Percentiles rank a stretch among this genome's conserved stretches.
phyloP scores from a whole-genome alignment of 148 eudicot species.

The Fagopyrum esculentum region DNA sequence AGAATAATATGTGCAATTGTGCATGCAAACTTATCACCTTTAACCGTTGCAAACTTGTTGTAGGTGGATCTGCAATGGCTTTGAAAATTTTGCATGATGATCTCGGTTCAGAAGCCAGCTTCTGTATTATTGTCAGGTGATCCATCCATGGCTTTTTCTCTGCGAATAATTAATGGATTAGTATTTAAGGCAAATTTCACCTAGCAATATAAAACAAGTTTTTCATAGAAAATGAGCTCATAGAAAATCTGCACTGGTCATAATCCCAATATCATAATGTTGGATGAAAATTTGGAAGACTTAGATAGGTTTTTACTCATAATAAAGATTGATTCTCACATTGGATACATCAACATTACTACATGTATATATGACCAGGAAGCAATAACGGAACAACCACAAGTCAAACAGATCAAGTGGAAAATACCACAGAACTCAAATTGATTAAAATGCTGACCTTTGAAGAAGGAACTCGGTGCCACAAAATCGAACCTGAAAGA shows the following conservation, averaged over 20 bases:
- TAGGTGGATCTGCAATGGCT: slow-evolving; percentile 98
- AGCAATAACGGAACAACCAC: not conserved
- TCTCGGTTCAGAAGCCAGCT: slow-evolving; percentile 53
- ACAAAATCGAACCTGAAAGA: slow-evolving; percentile 78
- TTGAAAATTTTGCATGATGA: slow-evolving; percentile 76
- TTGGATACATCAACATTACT: not conserved
- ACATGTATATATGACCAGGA: not conserved
- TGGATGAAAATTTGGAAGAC: too few species aligned
- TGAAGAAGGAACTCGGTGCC: slow-evolving; percentile 84
- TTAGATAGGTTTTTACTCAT: too few species aligned
- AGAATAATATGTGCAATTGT: not conserved
- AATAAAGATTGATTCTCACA: too few species aligned
- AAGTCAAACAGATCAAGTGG: not conserved
- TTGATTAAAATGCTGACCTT: slow-evolving; percentile 39
- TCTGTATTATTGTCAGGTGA: slow-evolving; percentile 64
- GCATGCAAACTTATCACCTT: slow-evolving; percentile 40
- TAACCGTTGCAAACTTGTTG: slow-evolving; percentile 92
- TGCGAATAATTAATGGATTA: slow-evolving; percentile 17
- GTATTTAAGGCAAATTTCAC: not conserved
- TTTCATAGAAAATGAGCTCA: not conserved
- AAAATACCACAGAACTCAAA: not conserved
- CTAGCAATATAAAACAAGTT: not conserved
- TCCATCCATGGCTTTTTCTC: slow-evolving; percentile 99
- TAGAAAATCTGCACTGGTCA: not conserved
- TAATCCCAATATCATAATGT: too few species aligned